phyloP scores from a whole-genome alignment of 768 basidiomycete species.

The Mycena capillaripes region DNA sequence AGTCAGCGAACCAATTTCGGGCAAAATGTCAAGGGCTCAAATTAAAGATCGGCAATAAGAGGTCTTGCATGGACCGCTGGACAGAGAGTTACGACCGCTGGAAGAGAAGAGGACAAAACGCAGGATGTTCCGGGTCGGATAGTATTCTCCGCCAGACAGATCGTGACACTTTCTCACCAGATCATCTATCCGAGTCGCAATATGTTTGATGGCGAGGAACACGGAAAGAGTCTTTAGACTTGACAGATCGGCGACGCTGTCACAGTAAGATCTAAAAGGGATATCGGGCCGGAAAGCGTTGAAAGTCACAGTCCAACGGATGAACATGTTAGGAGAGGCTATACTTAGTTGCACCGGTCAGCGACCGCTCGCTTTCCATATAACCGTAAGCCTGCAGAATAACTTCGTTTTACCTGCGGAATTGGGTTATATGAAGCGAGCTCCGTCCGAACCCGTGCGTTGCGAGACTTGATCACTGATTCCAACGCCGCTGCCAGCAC shows the following conservation, averaged over 20 bases:
- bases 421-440: background rate
- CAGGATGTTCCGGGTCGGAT: background rate
- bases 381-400: background rate
- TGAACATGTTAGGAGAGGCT: background rate
- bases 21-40: background rate
- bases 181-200: slow-evolving; percentile 8
- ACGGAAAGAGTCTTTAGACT: background rate
- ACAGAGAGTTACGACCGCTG: background rate
- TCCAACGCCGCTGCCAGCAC: slow-evolving; percentile 13
- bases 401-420: background rate
- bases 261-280: background rate
- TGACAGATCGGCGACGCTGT: background rate
- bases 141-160: background rate
- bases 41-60: background rate
- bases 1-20: background rate
- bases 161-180: background rate
- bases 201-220: slow-evolving; percentile 23
- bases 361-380: background rate
- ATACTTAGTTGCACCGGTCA: too few species aligned
- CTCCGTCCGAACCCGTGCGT: background rate
- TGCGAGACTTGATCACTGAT: background rate
- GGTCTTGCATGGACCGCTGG: background rate
- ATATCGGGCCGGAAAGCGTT: slow-evolving; percentile 7
- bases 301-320: background rate
- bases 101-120: background rate